These are phyloP conservation scores for Podospora comata DNA, from an alignment of 495 filamentous ascomycete species.

Conservation along the genomic window DNA sequence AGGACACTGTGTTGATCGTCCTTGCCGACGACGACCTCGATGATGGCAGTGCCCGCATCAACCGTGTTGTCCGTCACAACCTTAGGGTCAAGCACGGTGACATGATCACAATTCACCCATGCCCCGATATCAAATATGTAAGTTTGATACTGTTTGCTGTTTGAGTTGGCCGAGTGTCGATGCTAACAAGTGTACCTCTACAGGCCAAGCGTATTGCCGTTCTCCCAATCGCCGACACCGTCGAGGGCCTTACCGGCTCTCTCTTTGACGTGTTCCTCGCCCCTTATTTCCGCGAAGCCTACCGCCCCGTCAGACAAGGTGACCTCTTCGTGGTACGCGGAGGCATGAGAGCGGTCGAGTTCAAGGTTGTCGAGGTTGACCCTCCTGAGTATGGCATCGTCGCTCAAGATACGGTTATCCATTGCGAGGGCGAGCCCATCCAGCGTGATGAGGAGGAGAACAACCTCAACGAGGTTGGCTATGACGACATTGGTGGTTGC, in stretches of 20 bases:
- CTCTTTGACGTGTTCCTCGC: conserved; percentile 99
- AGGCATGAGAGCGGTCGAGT: conserved; percentile 98
- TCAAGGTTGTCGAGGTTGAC: conserved; percentile 98
- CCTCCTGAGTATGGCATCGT: conserved; percentile 98
- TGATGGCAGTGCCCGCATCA: conserved; percentile 93
- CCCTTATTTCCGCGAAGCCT: conserved; percentile 98
- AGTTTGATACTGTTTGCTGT: conserved; percentile 32
- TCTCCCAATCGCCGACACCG: conserved; percentile 95
- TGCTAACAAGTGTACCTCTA: conserved; percentile 10
- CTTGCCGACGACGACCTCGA: conserved; percentile 96
- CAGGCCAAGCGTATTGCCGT: conserved; percentile 99
- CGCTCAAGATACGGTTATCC: conserved; percentile 96
- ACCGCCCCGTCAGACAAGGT: conserved; percentile 91
- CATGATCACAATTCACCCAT: conserved; percentile 94
- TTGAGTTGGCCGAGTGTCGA: background rate
- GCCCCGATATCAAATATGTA: conserved; percentile 99
- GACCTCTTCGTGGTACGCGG: conserved; percentile 96
- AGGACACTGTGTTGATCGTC: conserved; percentile 97
- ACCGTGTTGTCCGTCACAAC: conserved; percentile 97
- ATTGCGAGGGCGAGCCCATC: conserved; percentile 98
- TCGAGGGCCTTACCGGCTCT: conserved; percentile 94
- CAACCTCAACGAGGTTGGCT: conserved; percentile 97
- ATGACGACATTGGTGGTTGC: conserved; percentile 99
- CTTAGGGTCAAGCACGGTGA: conserved; percentile 97
- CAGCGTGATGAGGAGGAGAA: conserved; percentile 98